A percentile compares a stretch with the other conserved stretches of the same genome.
These are phyloP conservation scores for Mychonastes homosphaera DNA, from an alignment of 139 green algal species.

Conservation along the genomic window DNA sequence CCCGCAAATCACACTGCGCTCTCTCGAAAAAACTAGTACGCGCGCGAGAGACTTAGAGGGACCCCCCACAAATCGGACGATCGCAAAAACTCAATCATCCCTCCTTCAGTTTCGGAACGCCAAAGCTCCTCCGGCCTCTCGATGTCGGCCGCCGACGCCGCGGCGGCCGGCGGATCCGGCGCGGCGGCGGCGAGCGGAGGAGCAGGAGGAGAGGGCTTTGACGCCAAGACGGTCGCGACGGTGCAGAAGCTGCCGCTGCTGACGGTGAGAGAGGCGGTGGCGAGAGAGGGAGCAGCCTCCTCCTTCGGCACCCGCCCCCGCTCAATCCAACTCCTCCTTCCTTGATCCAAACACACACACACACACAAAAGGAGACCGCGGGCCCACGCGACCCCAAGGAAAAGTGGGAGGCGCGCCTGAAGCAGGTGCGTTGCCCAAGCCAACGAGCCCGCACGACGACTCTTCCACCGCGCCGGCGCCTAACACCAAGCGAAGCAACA, in stretches of 20 bases:
- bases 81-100: no score
- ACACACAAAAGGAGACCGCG: conserved; percentile 25
- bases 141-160: no score
- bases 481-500: neutral
- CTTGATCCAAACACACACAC: neutral
- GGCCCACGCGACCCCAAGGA: conserved; percentile 38
- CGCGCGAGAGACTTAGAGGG: no score
- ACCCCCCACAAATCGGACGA: no score
- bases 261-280: conserved; percentile 25
- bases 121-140: no score
- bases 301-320: neutral
- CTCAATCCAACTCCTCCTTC: neutral
- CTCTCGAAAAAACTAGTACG: no score
- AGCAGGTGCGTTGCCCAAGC: conserved; percentile 22
- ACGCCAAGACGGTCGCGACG: conserved; percentile 49
- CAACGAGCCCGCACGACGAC: neutral
- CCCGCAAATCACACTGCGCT: no score
- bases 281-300: neutral
- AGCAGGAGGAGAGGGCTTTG: conserved; percentile 66
- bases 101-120: no score
- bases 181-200: no score
- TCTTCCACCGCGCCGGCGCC: neutral
- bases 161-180: no score
- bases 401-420: conserved; percentile 37
- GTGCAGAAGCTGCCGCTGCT: conserved; percentile 90